phyloP scores from a whole-genome alignment of 257 asterid species.

The Petrea volubilis region DNA sequence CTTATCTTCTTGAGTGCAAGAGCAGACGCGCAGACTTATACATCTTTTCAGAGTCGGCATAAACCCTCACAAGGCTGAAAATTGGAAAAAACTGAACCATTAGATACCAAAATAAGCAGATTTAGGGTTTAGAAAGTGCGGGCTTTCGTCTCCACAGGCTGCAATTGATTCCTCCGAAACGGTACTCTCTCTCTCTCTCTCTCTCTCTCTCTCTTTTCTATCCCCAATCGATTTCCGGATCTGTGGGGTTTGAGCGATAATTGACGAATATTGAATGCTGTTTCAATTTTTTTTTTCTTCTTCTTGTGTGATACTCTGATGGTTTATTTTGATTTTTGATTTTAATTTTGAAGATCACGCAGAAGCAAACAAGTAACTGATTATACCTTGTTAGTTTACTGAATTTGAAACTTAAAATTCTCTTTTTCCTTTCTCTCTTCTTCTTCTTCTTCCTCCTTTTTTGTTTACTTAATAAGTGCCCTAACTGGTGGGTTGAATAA shows the following conservation, averaged over 20 bases:
- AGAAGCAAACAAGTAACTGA: background rate
- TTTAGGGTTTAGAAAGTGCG: background rate
- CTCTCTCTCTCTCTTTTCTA: background rate
- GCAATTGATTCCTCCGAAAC: background rate
- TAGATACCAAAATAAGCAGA: background rate
- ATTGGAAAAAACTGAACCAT: background rate
- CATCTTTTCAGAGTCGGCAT: background rate
- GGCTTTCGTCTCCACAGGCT: background rate
- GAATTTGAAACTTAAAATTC: background rate
- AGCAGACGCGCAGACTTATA: too few relatives aligned
- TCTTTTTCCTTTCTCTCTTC: background rate
- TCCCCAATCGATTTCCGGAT: constrained; percentile 11
- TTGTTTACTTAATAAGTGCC: background rate
- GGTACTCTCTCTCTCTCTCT: constrained; percentile 15
- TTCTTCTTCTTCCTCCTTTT: too few relatives aligned
- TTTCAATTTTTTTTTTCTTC: background rate
- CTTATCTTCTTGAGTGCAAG: background rate
- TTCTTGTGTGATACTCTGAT: background rate
- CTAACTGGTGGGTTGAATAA: too few relatives aligned
- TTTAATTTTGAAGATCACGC: background rate
- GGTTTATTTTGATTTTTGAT: background rate
- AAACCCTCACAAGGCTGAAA: constrained; percentile 21
- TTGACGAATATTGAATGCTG: background rate
- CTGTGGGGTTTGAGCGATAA: background rate
- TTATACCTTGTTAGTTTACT: background rate